Evolutionary conservation across 2,329 filamentous ascomycete species (phyloP).

Genomic region (Raffaelea albimanens): DNA sequence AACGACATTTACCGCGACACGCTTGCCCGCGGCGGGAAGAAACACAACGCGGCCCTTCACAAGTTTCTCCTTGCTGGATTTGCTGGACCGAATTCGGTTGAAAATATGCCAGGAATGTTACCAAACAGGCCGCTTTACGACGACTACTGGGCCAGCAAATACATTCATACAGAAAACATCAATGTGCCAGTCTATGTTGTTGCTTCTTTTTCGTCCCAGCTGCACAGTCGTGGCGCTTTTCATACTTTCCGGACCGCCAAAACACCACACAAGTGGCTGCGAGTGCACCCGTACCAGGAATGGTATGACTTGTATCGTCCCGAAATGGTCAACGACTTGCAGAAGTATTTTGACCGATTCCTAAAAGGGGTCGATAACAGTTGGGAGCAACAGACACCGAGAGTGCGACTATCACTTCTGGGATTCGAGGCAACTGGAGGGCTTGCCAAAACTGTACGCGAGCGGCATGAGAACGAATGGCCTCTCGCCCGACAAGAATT

Average conservation of each 20-base stretch:
- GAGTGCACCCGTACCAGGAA: not conserved
- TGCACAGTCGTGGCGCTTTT: not conserved
- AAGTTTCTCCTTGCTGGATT: not conserved
- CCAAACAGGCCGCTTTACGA: not conserved
- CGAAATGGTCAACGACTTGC: not conserved
- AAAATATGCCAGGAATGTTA: not conserved
- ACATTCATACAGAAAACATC: not conserved
- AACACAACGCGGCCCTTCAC: not conserved
- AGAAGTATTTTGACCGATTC: not conserved
- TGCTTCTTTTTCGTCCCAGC: not conserved
- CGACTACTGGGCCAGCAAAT: not conserved
- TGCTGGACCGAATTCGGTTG: not conserved
- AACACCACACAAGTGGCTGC: not conserved
- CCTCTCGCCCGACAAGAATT: not conserved
- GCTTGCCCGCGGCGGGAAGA: not conserved
- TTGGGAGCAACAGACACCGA: not conserved
- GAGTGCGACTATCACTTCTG: not conserved
- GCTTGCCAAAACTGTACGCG: not conserved
- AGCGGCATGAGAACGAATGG: not conserved
- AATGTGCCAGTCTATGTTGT: not conserved
- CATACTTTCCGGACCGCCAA: not conserved
- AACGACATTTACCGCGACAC: not conserved
- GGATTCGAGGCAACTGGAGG: not conserved
- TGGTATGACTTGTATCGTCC: not conserved
- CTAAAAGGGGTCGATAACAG: not conserved